Evolutionary conservation across 2,329 filamentous ascomycete genomes (phyloP).

Genomic region (Hypoxylon sp.): DNA sequence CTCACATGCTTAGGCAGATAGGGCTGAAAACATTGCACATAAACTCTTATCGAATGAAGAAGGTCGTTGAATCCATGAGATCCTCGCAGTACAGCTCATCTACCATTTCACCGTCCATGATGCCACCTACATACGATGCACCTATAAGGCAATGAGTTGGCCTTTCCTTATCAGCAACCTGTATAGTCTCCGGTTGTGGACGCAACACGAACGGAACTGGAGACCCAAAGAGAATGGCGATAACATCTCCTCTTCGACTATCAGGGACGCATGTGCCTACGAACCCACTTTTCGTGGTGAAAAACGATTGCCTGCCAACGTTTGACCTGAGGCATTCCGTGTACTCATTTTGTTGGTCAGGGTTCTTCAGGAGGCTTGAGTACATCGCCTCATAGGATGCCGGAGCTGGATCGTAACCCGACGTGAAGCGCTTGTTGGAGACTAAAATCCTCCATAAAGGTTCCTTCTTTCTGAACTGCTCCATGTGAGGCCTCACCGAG

Average conservation of each 20-base stretch:
- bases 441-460: conserved; percentile 16
- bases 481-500: conserved; percentile 3
- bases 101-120: conserved; percentile 33
- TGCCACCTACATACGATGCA: conserved; percentile 27
- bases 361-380: not conserved
- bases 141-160: conserved; percentile 15
- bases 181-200: conserved; percentile 12
- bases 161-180: not conserved
- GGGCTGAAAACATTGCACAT: not conserved
- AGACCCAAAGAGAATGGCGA: conserved; percentile 30
- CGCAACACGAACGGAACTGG: conserved; percentile 28
- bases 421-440: conserved; percentile 12
- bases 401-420: conserved; percentile 23
- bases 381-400: conserved; percentile 27
- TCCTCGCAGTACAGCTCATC: conserved; percentile 33
- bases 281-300: conserved; percentile 25
- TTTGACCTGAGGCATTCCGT: not conserved
- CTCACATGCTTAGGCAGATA: not conserved
- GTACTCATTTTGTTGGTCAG: conserved; percentile 6
- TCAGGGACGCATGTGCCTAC: conserved; percentile 25
- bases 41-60: conserved; percentile 7
- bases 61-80: conserved; percentile 30
- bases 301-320: conserved; percentile 15
- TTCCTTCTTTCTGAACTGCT: conserved; percentile 12
- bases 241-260: conserved; percentile 23